Evolutionary conservation across 371 early-diverging fungal species (phyloP).

Genomic region (Mucor mucedo): DNA sequence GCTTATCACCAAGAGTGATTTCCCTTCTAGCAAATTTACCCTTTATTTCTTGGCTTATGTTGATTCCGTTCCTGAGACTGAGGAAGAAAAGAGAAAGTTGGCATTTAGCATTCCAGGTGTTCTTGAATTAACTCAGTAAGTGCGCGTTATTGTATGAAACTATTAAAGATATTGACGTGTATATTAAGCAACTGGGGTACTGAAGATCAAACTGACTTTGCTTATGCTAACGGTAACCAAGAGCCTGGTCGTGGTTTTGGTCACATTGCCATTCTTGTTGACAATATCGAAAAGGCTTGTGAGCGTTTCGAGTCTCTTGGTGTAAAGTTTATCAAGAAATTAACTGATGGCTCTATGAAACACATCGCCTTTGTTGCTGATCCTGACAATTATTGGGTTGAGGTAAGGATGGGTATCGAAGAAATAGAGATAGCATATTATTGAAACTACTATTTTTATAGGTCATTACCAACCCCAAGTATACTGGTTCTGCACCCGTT

Average conservation of each 20-base stretch:
- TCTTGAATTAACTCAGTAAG: slow-evolving; percentile 85
- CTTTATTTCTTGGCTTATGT: slow-evolving; percentile 75
- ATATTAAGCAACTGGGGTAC: slow-evolving; percentile 80
- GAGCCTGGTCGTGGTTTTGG: slow-evolving; percentile 78
- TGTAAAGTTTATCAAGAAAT: slow-evolving; percentile 81
- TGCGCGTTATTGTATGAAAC: background rate
- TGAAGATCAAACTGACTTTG: slow-evolving; percentile 71
- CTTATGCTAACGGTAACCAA: slow-evolving; percentile 80
- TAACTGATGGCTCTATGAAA: slow-evolving; percentile 80
- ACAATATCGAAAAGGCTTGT: slow-evolving; percentile 81
- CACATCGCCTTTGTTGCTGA: slow-evolving; percentile 87
- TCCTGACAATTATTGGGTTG: slow-evolving; percentile 90
- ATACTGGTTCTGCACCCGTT: slow-evolving; percentile 12
- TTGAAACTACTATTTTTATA: background rate
- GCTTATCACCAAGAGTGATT: slow-evolving; percentile 62
- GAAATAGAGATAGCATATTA: background rate
- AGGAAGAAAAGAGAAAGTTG: slow-evolving; percentile 60
- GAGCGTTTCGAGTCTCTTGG: slow-evolving; percentile 72
- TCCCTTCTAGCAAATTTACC: slow-evolving; percentile 75
- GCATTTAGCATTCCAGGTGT: slow-evolving; percentile 74
- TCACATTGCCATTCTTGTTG: slow-evolving; percentile 83
- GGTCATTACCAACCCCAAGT: slow-evolving; percentile 22
- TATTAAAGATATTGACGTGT: background rate
- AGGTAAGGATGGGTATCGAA: slow-evolving; percentile 30
- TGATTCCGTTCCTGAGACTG: slow-evolving; percentile 51